A percentile compares a stretch with the other conserved stretches of the same genome.
Evolutionary conservation across 1,284 basidiomycete species (phyloP).

Genomic region (Takashimella tepidaria): DNA sequence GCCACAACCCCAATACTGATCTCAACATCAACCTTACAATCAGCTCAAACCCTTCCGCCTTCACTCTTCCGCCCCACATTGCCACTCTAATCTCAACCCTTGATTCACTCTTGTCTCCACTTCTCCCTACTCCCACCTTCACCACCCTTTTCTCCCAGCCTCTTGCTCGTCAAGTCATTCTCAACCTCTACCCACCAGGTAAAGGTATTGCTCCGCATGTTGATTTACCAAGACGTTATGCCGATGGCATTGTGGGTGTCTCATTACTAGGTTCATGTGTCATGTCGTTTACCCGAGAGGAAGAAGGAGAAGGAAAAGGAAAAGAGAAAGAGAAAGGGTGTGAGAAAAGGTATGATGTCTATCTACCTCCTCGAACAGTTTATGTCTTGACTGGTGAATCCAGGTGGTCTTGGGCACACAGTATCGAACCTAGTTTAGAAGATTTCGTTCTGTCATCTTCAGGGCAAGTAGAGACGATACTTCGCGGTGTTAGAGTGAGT

Average conservation of each 20-base stretch:
- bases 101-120: conserved; percentile 9
- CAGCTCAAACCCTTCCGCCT: background rate
- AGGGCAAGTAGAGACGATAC: conserved; percentile 16
- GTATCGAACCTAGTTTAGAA: conserved; percentile 36
- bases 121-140: conserved; percentile 4
- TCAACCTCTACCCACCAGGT: conserved; percentile 50
- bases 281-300: conserved; percentile 26
- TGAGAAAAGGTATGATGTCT: conserved; percentile 30
- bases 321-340: background rate
- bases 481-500: conserved; percentile 40
- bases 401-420: conserved; percentile 50
- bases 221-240: conserved; percentile 49
- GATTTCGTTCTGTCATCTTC: conserved; percentile 25
- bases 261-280: conserved; percentile 38
- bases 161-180: conserved; percentile 44
- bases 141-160: conserved; percentile 22
- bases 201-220: conserved; percentile 49
- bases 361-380: conserved; percentile 45
- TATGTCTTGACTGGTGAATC: conserved; percentile 46
- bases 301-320: background rate
- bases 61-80: conserved; percentile 24
- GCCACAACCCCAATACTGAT: conserved; percentile 1
- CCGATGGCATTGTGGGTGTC: conserved; percentile 45
- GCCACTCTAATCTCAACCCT: conserved; percentile 14
- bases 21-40: background rate